Evolutionary conservation across 352 stramenopile genomes (phyloP).

Genomic region (Phytophthora quininea): DNA sequence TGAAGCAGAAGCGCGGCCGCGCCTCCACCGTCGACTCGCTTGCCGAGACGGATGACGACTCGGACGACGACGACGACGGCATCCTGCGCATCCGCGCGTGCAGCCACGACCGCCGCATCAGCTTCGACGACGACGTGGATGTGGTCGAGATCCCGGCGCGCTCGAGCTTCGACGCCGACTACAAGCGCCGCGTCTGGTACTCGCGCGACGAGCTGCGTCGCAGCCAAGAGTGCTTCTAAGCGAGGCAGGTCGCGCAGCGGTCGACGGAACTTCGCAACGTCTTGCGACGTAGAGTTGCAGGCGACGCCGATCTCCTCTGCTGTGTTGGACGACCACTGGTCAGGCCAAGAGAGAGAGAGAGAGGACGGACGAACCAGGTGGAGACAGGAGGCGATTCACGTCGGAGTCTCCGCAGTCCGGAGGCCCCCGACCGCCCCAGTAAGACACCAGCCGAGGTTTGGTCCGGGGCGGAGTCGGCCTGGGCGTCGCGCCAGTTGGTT

Average conservation of each 20-base stretch:
- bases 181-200: slow-evolving; percentile 84
- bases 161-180: slow-evolving; percentile 74
- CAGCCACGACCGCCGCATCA: slow-evolving; percentile 77
- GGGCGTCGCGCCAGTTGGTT: slow-evolving; percentile 27
- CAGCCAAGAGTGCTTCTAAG: slow-evolving; percentile 52
- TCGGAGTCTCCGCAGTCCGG: background rate
- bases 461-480: background rate
- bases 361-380: slow-evolving; percentile 1
- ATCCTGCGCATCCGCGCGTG: slow-evolving; percentile 62
- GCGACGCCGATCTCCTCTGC: background rate
- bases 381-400: background rate
- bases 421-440: too few relatives aligned
- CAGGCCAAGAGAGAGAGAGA: slow-evolving; percentile 15
- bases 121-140: slow-evolving; percentile 75
- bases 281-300: background rate
- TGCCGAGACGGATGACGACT: slow-evolving; percentile 65
- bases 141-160: slow-evolving; percentile 75
- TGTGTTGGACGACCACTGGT: background rate
- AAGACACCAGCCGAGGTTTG: background rate
- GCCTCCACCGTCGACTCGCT: slow-evolving; percentile 66
- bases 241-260: background rate
- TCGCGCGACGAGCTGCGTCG: slow-evolving; percentile 64
- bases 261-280: slow-evolving; percentile 18
- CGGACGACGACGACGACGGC: slow-evolving; percentile 66
- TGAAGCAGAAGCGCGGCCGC: slow-evolving; percentile 43